Conservation (phyloP, 495 filamentous ascomycete genomes). For the Bacidia rubella region DNA sequence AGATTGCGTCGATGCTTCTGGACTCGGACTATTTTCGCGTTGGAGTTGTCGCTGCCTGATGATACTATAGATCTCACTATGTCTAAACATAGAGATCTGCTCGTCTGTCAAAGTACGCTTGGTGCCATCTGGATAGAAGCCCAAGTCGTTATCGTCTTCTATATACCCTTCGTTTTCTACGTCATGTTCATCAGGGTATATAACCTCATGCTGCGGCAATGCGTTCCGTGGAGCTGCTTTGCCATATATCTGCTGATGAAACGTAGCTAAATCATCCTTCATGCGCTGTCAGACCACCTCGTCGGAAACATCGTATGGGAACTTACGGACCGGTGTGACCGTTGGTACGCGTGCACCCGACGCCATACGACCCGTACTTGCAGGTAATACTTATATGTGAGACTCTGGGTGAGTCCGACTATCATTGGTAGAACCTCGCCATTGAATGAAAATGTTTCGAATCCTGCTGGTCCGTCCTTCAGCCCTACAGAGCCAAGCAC, state of each 20-base stretch:
- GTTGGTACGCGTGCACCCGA: neutral
- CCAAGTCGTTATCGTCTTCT: conserved; percentile 58
- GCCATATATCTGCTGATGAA: neutral
- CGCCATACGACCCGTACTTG: too few species aligned
- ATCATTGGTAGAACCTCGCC: too few species aligned
- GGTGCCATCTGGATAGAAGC: conserved; percentile 78
- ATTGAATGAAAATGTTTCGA: too few species aligned
- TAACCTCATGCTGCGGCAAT: neutral
- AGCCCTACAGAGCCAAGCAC: too few species aligned
- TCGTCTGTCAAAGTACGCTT: conserved; percentile 88
- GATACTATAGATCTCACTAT: conserved; percentile 71
- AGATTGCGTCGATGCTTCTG: neutral
- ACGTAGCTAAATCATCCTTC: neutral
- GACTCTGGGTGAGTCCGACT: too few species aligned
- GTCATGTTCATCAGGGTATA: neutral
- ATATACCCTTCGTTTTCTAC: conserved; percentile 21
- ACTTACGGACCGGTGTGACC: neutral
- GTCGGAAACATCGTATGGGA: too few species aligned
- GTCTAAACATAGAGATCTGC: conserved; percentile 79
- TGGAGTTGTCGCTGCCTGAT: conserved; percentile 37
- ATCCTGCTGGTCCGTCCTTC: too few species aligned
- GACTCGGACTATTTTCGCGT: conserved; percentile 21
- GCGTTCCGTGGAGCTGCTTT: neutral
- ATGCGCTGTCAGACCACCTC: neutral
- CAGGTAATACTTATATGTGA: too few species aligned